These are phyloP conservation scores for Pseudozyma hubeiensis DNA, from an alignment of 1,284 basidiomycete genomes.

Conservation along the genomic window DNA sequence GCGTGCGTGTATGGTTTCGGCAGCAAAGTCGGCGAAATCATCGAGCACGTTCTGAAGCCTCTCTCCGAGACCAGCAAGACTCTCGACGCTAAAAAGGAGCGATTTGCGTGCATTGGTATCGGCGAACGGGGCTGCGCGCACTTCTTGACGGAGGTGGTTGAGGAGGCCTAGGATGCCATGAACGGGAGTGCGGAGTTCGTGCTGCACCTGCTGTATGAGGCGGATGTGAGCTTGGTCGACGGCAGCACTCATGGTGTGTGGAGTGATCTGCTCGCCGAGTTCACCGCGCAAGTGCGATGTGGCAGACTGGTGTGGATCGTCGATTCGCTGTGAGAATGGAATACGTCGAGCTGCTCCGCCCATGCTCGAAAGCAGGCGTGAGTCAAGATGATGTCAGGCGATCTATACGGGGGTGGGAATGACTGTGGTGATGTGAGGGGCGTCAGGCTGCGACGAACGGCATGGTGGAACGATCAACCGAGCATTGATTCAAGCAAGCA, in stretches of 20 bases:
- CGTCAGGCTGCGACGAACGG: not conserved
- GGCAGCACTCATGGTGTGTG: constrained; percentile 29
- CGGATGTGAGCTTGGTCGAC: constrained; percentile 50
- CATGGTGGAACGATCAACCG: too few species aligned
- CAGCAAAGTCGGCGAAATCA: constrained; percentile 45
- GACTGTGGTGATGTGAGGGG: not conserved
- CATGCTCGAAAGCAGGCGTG: constrained; percentile 9
- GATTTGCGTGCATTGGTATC: constrained; percentile 15
- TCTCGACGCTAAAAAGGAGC: constrained; percentile 28
- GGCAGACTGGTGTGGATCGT: constrained; percentile 10
- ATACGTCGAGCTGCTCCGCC: constrained; percentile 5
- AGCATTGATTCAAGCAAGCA: too few species aligned
- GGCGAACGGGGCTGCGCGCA: constrained; percentile 11
- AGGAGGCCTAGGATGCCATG: constrained; percentile 47
- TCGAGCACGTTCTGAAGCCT: constrained; percentile 40
- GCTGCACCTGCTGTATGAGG: constrained; percentile 55
- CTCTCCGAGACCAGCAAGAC: constrained; percentile 42
- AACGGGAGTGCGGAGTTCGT: constrained; percentile 54
- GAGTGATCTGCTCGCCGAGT: constrained; percentile 28
- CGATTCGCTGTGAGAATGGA: constrained; percentile 28
- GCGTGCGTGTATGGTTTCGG: constrained; percentile 39
- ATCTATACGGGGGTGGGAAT: not conserved
- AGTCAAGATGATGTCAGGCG: not conserved
- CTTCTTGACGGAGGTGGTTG: constrained; percentile 29
- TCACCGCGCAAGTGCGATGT: constrained; percentile 19